Conservation (phyloP, 352 stramenopile species). For the Blastocystis hominis region DNA sequence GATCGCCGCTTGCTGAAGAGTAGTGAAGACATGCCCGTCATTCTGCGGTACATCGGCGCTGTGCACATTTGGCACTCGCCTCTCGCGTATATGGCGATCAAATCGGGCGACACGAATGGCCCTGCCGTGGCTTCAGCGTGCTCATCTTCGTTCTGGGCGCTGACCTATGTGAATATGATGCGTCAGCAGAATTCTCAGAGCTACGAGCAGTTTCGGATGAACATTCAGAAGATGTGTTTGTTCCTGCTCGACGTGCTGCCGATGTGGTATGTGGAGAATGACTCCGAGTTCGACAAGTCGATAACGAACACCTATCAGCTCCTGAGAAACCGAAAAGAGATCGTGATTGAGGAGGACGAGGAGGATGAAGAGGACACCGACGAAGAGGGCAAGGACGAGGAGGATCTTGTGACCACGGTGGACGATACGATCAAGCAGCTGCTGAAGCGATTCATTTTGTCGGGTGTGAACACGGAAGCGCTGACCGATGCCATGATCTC, state of each 20-base stretch:
- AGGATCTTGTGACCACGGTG: neutral
- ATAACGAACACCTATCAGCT: constrained; percentile 13
- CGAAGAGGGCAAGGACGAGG: neutral
- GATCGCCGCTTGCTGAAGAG: neutral
- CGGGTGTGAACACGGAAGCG: neutral
- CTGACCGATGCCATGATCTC: neutral
- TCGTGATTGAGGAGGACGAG: constrained; percentile 20
- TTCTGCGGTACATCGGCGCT: neutral
- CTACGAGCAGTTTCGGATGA: neutral
- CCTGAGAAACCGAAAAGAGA: constrained; percentile 36
- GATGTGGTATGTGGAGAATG: neutral
- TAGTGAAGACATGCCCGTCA: neutral
- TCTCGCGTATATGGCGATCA: neutral
- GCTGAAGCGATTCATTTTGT: constrained; percentile 1
- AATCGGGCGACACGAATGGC: neutral
- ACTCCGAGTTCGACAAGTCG: neutral
- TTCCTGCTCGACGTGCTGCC: constrained; percentile 42
- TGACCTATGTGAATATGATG: constrained; percentile 14
- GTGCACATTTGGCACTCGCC: constrained; percentile 28
- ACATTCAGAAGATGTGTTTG: neutral
- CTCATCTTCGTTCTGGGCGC: neutral
- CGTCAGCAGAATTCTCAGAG: neutral
- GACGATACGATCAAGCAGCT: neutral
- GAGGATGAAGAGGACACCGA: neutral
- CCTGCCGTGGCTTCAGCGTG: neutral